Evolutionary conservation across 2,329 filamentous ascomycete genomes (phyloP), one percentile per base, ranked within the genome.

Genomic region (Monosporascus sp.): DNA sequence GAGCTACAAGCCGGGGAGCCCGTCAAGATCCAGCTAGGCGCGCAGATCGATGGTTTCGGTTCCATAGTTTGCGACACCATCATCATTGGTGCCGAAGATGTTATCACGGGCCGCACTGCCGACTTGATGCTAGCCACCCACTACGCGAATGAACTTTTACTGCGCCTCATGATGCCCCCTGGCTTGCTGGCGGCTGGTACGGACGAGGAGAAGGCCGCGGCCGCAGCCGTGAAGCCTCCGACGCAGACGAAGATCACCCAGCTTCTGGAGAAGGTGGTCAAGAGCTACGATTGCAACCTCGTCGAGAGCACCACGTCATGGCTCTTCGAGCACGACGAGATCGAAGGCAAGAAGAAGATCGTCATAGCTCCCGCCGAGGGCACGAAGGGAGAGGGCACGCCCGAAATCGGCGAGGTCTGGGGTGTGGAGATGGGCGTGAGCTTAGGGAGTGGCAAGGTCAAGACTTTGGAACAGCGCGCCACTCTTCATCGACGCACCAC

Each of bases 271-370:
- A 97, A 94, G 81, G 84, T 97, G 46, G 89, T 86, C 69, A 91
- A 95, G 78, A 81, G 84, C 64, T 99, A 95, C 74, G 92, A 90
- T 57, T 92, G 89, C 80, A 95, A 87, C 72, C 77, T 97, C 26
- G 91, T 99, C 53, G 94, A 99, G 82, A 96, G 92, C 81, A 99
- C 94, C 59, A 99, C 94, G 44, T 96, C 90, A 68, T 99, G 94
- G 92, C 76, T 91, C 56, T 97, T 99, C 71, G 91, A 91, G 69
- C 89, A 89, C 72, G 96, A 97, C 74, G 94, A 99, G 74, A 97
- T 99, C 60, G 94, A 99, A 78, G 89, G 89, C 66, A 71, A 88
- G 80, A 97, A 97, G 86, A 97, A 97, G 85, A 96, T 99, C 68
- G 94, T 99, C 62, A 79, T 99, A 54, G 82, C 91, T 24, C 89